Conservation (phyloP, 768 basidiomycete genomes). For the Lactifluus rugatus region DNA sequence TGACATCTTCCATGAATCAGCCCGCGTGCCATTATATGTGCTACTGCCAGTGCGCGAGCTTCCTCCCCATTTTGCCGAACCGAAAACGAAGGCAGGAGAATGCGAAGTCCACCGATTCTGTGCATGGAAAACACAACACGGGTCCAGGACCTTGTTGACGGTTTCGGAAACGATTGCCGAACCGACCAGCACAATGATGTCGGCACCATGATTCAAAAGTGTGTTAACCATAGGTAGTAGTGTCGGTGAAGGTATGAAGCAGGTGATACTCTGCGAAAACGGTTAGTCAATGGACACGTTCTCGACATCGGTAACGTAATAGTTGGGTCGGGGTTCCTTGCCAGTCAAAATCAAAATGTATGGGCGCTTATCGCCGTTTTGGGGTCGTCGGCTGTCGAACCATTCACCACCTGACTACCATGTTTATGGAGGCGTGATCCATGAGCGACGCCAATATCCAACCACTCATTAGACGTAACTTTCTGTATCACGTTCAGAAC, state of each 20-base stretch:
- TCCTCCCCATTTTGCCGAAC: not conserved
- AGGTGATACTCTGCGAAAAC: too few species aligned
- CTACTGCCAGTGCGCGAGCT: not conserved
- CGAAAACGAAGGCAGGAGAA: not conserved
- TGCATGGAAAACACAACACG: not conserved
- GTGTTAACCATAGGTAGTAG: conserved; percentile 4
- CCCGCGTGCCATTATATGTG: not conserved
- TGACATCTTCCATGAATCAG: conserved; percentile 8
- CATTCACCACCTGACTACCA: too few species aligned
- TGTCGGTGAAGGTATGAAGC: not conserved
- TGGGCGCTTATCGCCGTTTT: too few species aligned
- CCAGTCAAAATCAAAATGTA: too few species aligned
- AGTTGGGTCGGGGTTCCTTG: too few species aligned
- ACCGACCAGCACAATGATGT: not conserved
- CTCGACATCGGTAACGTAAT: too few species aligned
- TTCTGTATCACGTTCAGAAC: not conserved
- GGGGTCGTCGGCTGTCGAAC: too few species aligned
- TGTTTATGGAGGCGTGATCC: not conserved
- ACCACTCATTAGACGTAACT: not conserved
- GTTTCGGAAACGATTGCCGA: conserved; percentile 1
- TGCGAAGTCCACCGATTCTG: not conserved
- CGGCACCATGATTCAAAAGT: not conserved
- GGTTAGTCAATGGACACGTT: too few species aligned
- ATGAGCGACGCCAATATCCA: not conserved
- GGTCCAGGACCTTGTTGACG: not conserved